Percentiles rank a stretch among this genome's conserved stretches.
These are phyloP conservation scores for Graphilbum ipis-grandicollis DNA, from an alignment of 2,329 filamentous ascomycete species.

Conservation along the genomic window DNA sequence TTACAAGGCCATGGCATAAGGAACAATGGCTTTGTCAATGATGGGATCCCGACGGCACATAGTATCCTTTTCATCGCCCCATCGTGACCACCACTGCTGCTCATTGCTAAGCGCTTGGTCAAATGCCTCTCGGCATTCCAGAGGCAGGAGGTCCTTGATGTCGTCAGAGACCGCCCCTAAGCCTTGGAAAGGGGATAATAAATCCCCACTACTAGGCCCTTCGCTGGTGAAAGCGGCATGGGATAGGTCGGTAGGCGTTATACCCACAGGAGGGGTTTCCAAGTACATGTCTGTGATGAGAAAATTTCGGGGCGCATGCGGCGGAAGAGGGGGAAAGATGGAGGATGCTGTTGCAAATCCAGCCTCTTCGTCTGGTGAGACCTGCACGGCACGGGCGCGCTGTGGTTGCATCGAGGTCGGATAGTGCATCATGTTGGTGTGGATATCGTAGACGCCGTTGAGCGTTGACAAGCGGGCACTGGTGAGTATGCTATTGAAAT, in stretches of 20 bases:
- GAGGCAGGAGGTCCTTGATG: constrained; percentile 45
- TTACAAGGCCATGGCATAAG: constrained; percentile 27
- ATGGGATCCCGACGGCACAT: constrained; percentile 32
- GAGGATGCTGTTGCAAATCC: constrained; percentile 12
- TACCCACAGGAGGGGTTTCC: constrained; percentile 31
- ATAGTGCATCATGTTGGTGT: constrained; percentile 84
- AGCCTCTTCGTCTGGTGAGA: constrained; percentile 23
- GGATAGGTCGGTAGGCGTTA: too few species aligned
- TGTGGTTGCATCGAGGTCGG: constrained; percentile 81
- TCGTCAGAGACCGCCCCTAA: constrained; percentile 48
- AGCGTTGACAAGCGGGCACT: constrained; percentile 51
- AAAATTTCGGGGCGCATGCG: constrained; percentile 36
- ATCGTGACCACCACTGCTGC: constrained; percentile 53
- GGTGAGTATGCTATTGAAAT: constrained; percentile 65
- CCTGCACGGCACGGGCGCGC: constrained; percentile 63
- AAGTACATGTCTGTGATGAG: constrained; percentile 36
- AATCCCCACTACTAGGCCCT: constrained; percentile 14
- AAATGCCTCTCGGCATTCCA: constrained; percentile 57
- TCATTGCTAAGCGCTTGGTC: constrained; percentile 49
- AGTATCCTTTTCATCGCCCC: constrained; percentile 50
- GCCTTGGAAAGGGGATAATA: constrained; percentile 38
- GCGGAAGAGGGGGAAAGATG: constrained; percentile 31
- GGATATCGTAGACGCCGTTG: constrained; percentile 74
- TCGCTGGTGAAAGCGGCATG: neutral
- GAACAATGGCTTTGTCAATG: constrained; percentile 48